Percentiles rank a stretch among this genome's conserved stretches.
Evolutionary conservation across 2,329 filamentous ascomycete genomes (phyloP).

Genomic region (Ceratocystis ficicola): DNA sequence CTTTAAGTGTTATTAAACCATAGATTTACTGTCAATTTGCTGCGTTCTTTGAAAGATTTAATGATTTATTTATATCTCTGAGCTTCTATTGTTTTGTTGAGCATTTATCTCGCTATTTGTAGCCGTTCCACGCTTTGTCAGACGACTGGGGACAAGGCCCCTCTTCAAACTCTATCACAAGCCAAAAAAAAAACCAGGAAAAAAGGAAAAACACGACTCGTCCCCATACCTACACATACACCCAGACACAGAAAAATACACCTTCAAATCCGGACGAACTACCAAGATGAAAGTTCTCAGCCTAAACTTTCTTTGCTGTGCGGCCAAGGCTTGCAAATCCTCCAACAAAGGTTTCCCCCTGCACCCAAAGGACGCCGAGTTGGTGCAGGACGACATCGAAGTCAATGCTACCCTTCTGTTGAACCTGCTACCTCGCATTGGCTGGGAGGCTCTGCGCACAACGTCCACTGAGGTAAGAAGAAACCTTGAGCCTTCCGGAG

Average conservation of each 20-base stretch:
- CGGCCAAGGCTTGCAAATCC: constrained; percentile 86
- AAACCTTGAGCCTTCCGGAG: too few relatives aligned
- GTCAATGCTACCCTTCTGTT: constrained; percentile 67
- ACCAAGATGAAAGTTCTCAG: constrained; percentile 78
- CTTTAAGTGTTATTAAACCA: neutral
- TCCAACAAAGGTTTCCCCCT: constrained; percentile 71
- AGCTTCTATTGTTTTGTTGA: neutral
- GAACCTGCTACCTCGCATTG: constrained; percentile 75
- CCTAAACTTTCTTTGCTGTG: constrained; percentile 92
- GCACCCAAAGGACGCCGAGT: constrained; percentile 82
- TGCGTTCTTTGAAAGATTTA: neutral
- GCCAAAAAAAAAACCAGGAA: constrained; percentile 10
- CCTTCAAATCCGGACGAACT: neutral
- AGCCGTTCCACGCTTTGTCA: neutral
- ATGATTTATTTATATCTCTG: neutral
- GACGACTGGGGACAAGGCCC: neutral
- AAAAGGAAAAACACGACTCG: constrained; percentile 25
- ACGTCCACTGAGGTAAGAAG: constrained; percentile 61
- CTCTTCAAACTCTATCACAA: neutral
- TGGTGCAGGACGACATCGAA: constrained; percentile 72
- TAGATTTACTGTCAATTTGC: neutral
- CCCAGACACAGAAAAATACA: constrained; percentile 1
- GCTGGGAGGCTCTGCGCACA: constrained; percentile 69
- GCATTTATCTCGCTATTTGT: neutral
- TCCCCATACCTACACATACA: neutral